Percentiles rank a stretch among this genome's conserved stretches.
These are phyloP conservation scores for Letharia columbiana DNA, from an alignment of 495 filamentous ascomycete species.

Conservation along the genomic window DNA sequence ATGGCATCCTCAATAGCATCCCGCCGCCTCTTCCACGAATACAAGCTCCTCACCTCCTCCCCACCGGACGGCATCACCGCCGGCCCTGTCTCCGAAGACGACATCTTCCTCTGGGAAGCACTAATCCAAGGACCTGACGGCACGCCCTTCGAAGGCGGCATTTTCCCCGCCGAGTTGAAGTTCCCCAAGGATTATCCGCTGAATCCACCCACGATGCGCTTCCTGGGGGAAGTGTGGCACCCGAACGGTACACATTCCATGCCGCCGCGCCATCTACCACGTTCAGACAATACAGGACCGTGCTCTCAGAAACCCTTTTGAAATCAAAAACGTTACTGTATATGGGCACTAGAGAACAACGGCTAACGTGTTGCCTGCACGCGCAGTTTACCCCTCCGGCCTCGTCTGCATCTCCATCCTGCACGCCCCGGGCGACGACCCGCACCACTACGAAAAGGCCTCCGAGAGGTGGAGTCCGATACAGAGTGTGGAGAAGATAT, in stretches of 20 bases:
- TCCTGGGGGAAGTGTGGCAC: constrained; percentile 87
- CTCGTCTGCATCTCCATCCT: constrained; percentile 96
- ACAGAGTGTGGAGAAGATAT: constrained; percentile 95
- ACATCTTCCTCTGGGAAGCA: constrained; percentile 95
- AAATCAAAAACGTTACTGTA: background rate
- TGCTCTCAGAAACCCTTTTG: no score
- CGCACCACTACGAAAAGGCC: constrained; percentile 96
- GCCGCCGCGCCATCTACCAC: constrained; percentile 9
- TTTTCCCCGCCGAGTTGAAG: constrained; percentile 88
- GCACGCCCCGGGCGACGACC: constrained; percentile 96
- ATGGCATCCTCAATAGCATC: constrained; percentile 52
- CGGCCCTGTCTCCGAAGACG: constrained; percentile 86
- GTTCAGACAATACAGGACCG: no score
- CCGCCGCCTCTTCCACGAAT: constrained; percentile 94
- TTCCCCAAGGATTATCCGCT: constrained; percentile 97
- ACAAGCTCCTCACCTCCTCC: constrained; percentile 75
- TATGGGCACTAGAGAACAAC: background rate
- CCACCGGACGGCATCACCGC: constrained; percentile 91
- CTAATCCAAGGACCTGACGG: constrained; percentile 91
- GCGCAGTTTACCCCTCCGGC: constrained; percentile 78
- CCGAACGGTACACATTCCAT: constrained; percentile 65
- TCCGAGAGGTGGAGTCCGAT: constrained; percentile 94
- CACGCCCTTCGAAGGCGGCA: constrained; percentile 89
- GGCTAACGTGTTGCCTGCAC: background rate
- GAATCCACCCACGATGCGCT: constrained; percentile 89